These are phyloP conservation scores for Apiotrichum akiyoshidainum DNA, from an alignment of 1,284 basidiomycete genomes.

Conservation along the genomic window DNA sequence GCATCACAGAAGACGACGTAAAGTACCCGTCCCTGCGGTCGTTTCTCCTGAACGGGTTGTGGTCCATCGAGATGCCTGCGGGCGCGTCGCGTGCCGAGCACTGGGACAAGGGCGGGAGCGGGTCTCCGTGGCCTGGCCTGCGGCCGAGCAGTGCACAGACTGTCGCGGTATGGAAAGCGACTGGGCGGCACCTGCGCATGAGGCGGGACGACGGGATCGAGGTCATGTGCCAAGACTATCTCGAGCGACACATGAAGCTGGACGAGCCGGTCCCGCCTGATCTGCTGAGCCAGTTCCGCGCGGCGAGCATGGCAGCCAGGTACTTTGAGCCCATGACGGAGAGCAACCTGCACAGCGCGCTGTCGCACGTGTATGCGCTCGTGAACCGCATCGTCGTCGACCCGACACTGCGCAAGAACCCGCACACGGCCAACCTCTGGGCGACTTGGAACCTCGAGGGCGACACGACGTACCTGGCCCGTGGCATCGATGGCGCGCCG, in stretches of 20 bases:
- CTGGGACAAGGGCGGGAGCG: too few species aligned
- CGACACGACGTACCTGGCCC: constrained; percentile 4
- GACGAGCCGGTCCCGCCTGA: not conserved
- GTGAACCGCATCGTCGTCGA: constrained; percentile 3
- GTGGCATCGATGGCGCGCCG: not conserved
- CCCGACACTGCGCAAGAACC: not conserved
- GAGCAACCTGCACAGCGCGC: not conserved
- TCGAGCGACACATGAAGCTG: constrained; percentile 2
- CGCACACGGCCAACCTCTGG: not conserved
- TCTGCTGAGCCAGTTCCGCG: not conserved
- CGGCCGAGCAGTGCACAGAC: constrained; percentile 1
- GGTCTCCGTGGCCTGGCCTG: too few species aligned
- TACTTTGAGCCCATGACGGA: not conserved
- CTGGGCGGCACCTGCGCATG: not conserved
- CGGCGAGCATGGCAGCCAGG: not conserved
- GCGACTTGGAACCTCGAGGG: not conserved
- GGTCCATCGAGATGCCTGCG: constrained; percentile 3
- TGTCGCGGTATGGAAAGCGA: not conserved
- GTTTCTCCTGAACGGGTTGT: constrained; percentile 7
- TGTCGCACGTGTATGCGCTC: not conserved
- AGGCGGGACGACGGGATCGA: not conserved
- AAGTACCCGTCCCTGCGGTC: constrained; percentile 1
- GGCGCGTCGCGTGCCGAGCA: too few species aligned
- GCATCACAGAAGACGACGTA: not conserved
- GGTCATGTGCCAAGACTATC: not conserved